These are phyloP conservation scores for Kwoniella sp. DNA, from an alignment of 768 basidiomycete species.

Conservation along the genomic window DNA sequence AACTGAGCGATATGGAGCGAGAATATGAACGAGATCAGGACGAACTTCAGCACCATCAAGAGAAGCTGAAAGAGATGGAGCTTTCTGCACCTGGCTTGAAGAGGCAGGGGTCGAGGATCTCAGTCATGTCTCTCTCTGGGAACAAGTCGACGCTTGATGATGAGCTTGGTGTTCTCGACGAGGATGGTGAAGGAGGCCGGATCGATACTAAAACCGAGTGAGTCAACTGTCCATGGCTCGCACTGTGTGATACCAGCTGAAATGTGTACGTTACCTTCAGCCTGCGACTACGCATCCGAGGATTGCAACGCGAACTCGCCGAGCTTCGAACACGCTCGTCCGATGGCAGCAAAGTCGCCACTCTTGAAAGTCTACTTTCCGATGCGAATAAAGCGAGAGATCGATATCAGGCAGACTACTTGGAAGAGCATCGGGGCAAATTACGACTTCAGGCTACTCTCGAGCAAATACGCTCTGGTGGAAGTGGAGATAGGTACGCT, in stretches of 20 bases:
- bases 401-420: conserved; percentile 83
- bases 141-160: conserved; percentile 17
- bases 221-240: conserved; percentile 13
- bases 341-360: conserved; percentile 73
- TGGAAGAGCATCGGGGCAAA: conserved; percentile 79
- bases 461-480: conserved; percentile 88
- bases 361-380: conserved; percentile 87
- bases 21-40: conserved; percentile 79
- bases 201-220: conserved; percentile 72
- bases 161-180: conserved; percentile 63
- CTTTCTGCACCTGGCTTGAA: conserved; percentile 51
- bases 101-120: conserved; percentile 10
- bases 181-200: conserved; percentile 61
- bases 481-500: conserved; percentile 72
- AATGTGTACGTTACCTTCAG: too few species aligned
- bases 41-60: conserved; percentile 83
- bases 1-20: conserved; percentile 43
- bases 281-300: conserved; percentile 81
- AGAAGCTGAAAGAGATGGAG: conserved; percentile 85
- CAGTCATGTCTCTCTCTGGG: not conserved
- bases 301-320: conserved; percentile 77
- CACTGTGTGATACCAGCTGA: too few species aligned
- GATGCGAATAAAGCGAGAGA: conserved; percentile 89
- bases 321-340: conserved; percentile 68
- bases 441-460: conserved; percentile 75